Conservation (phyloP, 23 red algal genomes). For the Cyanidiococcus yangmingshanensis region DNA sequence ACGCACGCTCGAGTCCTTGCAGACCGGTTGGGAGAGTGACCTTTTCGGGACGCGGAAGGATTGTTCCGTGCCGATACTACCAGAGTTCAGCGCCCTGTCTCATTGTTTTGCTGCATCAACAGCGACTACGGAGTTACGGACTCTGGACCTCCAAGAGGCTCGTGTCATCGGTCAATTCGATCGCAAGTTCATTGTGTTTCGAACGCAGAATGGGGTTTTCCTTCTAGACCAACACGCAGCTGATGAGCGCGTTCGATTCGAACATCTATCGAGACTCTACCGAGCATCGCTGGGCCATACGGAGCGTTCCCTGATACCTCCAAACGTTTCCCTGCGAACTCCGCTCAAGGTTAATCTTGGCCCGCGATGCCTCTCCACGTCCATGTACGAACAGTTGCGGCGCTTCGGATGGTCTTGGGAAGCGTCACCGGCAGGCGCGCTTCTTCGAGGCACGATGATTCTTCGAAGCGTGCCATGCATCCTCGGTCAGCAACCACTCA, state of each 20-base stretch:
- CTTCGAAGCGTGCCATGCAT: background rate
- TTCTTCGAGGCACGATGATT: background rate
- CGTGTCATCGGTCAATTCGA: conserved; percentile 53
- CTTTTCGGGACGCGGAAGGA: background rate
- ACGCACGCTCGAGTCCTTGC: background rate
- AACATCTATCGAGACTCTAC: conserved; percentile 23
- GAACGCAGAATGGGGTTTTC: conserved; percentile 31
- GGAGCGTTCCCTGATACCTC: background rate
- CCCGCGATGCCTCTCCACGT: conserved; percentile 10
- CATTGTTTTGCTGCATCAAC: background rate
- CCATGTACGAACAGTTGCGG: conserved; percentile 14
- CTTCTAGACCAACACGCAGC: conserved; percentile 79
- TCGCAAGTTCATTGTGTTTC: conserved; percentile 57
- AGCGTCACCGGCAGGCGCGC: background rate
- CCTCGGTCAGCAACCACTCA: conserved; percentile 1
- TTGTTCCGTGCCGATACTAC: background rate
- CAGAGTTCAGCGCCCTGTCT: background rate
- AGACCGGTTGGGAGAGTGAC: conserved; percentile 6
- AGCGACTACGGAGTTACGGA: background rate
- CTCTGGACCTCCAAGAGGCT: background rate
- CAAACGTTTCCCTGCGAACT: conserved; percentile 27
- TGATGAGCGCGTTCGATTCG: conserved; percentile 61
- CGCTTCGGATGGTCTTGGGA: conserved; percentile 9
- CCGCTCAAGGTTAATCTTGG: background rate
- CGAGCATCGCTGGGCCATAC: background rate